These are phyloP conservation scores for Hsuehochloa calcarea DNA, from an alignment of 176 grass and related monocot genomes.

Conservation along the genomic window DNA sequence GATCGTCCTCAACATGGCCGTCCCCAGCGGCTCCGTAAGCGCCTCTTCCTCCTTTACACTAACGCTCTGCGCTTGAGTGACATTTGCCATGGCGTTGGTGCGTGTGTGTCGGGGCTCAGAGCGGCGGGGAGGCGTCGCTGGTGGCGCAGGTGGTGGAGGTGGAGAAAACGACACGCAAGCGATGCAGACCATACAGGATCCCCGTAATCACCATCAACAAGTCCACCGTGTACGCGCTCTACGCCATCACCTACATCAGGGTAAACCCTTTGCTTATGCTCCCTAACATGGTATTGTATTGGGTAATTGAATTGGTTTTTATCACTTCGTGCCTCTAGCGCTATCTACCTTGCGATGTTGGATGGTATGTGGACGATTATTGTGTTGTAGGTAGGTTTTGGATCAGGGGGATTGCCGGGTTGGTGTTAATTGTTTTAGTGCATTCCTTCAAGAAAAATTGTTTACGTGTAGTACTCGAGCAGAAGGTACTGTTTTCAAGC, in stretches of 20 bases:
- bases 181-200: slow-evolving; percentile 41
- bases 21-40: slow-evolving; percentile 65
- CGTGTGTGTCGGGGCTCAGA: slow-evolving; percentile 31
- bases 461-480: background rate
- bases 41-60: background rate
- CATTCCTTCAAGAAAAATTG: background rate
- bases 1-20: slow-evolving; percentile 64
- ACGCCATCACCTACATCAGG: slow-evolving; percentile 54
- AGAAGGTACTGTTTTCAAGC: background rate
- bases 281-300: background rate
- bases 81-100: background rate
- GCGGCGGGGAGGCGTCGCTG: slow-evolving; percentile 69
- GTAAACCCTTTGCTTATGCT: slow-evolving; percentile 35
- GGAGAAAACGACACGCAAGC: slow-evolving; percentile 46
- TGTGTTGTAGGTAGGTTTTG: background rate
- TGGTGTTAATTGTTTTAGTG: background rate
- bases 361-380: background rate
- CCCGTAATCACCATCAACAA: slow-evolving; percentile 75
- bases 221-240: slow-evolving; percentile 53
- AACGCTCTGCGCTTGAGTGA: background rate
- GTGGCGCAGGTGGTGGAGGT: slow-evolving; percentile 62
- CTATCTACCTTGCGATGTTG: background rate
- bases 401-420: background rate
- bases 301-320: background rate
- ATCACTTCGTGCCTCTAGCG: background rate